Percentiles rank a stretch among this genome's conserved stretches.
These are phyloP conservation scores for Microdochium nivale DNA, from an alignment of 2,329 filamentous ascomycete genomes.

Conservation along the genomic window DNA sequence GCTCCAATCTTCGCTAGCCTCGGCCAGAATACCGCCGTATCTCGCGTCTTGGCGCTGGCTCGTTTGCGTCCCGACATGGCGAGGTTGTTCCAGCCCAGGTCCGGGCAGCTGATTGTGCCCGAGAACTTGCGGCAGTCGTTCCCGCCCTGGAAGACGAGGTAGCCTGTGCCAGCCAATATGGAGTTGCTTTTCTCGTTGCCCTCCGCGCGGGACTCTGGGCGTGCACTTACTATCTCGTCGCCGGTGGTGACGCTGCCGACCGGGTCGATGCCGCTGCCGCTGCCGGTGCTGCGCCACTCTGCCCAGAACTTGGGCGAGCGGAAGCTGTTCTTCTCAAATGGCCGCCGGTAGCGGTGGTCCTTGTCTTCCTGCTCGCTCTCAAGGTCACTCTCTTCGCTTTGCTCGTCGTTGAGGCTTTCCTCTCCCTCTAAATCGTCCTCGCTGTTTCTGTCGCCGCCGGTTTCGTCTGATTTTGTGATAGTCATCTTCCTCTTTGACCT, in stretches of 20 bases:
- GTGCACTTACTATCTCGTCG: too few species aligned
- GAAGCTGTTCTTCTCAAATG: constrained; percentile 16
- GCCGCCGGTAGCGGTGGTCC: constrained; percentile 2
- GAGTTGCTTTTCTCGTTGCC: too few species aligned
- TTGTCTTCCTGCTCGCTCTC: neutral
- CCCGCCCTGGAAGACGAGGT: constrained; percentile 14
- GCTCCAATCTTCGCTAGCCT: too few species aligned
- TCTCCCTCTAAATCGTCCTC: constrained; percentile 2
- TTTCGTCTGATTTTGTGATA: neutral
- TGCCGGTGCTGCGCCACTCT: constrained; percentile 7
- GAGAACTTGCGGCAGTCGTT: constrained; percentile 14
- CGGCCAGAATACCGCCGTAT: neutral
- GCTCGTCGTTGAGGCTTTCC: neutral
- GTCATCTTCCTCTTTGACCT: constrained; percentile 4
- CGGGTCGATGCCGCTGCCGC: neutral
- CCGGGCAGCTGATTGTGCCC: constrained; percentile 12
- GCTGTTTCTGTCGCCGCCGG: too few species aligned
- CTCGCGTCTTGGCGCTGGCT: neutral
- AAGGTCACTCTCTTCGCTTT: neutral
- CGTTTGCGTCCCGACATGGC: constrained; percentile 10
- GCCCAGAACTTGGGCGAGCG: constrained; percentile 15
- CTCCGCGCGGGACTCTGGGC: too few species aligned
- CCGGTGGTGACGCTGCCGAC: too few species aligned
- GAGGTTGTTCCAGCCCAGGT: constrained; percentile 12
- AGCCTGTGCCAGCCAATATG: constrained; percentile 9